These are phyloP conservation scores for Dichomitus squalens DNA, from an alignment of 1,284 basidiomycete genomes.

Conservation along the genomic window DNA sequence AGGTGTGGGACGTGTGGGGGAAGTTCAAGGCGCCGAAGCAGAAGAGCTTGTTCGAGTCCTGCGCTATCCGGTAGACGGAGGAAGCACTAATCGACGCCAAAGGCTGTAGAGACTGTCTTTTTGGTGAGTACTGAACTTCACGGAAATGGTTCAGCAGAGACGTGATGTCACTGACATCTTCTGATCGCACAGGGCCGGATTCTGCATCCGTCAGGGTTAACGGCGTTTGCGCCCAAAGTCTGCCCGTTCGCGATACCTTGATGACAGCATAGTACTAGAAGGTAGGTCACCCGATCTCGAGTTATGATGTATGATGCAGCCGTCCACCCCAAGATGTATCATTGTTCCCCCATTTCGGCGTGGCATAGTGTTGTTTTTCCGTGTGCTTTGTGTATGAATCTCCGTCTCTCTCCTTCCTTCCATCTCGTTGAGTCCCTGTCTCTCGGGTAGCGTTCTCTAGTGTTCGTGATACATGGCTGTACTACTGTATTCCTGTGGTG, in stretches of 20 bases:
- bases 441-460: not conserved
- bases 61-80: constrained; percentile 18
- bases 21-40: constrained; percentile 49
- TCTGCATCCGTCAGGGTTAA: too few species aligned
- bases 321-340: constrained; percentile 12
- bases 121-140: too few species aligned
- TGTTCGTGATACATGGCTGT: not conserved
- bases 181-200: too few species aligned
- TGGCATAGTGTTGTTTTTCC: constrained; percentile 7
- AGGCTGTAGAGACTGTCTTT: too few species aligned
- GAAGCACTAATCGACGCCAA: too few species aligned
- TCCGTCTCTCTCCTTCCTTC: not conserved
- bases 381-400: not conserved
- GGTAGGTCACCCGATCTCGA: constrained; percentile 18
- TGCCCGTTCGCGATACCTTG: not conserved
- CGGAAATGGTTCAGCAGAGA: too few species aligned
- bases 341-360: not conserved
- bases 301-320: constrained; percentile 15
- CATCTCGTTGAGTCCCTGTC: not conserved
- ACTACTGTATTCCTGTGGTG: not conserved
- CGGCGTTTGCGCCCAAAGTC: not conserved
- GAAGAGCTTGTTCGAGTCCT: constrained; percentile 17
- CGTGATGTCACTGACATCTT: too few species aligned
- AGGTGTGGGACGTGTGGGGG: constrained; percentile 58
- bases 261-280: not conserved